These are phyloP conservation scores for Neoscytalidium dimidiatum DNA, from an alignment of 2,329 filamentous ascomycete species.

Conservation along the genomic window DNA sequence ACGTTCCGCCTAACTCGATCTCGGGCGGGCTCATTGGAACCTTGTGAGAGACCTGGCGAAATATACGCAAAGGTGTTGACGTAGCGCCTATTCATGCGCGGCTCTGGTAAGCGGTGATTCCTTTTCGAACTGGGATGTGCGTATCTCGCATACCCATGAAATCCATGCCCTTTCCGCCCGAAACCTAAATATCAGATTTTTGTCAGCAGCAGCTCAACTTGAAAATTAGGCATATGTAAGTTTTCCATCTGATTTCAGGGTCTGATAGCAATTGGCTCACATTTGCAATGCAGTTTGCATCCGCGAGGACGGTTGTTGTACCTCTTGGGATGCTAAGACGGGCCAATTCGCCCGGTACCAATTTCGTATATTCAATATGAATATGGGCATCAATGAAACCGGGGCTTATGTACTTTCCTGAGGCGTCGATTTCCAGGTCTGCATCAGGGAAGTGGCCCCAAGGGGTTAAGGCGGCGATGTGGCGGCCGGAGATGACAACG, in stretches of 20 bases:
- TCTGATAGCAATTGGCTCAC: background rate
- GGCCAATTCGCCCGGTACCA: background rate
- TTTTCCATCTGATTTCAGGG: background rate
- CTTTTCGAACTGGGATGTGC: background rate
- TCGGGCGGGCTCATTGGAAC: background rate
- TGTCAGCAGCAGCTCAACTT: background rate
- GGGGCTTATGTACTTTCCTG: background rate
- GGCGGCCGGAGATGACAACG: background rate
- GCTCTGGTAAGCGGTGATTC: background rate
- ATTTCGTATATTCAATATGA: background rate
- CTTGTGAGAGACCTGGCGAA: background rate
- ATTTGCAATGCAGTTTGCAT: constrained; percentile 4
- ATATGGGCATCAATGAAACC: background rate
- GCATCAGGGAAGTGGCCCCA: background rate
- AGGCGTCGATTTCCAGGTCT: background rate
- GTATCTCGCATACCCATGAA: background rate
- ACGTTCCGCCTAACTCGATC: background rate
- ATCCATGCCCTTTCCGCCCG: background rate
- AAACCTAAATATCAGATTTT: background rate
- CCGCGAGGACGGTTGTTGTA: background rate
- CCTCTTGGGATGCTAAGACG: background rate
- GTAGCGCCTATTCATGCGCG: background rate
- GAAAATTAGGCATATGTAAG: background rate
- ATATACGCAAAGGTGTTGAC: background rate
- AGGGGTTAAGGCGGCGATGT: background rate